Conservation (phyloP, 805 yeast species). For the Cyberlindnera euphorbiae region DNA sequence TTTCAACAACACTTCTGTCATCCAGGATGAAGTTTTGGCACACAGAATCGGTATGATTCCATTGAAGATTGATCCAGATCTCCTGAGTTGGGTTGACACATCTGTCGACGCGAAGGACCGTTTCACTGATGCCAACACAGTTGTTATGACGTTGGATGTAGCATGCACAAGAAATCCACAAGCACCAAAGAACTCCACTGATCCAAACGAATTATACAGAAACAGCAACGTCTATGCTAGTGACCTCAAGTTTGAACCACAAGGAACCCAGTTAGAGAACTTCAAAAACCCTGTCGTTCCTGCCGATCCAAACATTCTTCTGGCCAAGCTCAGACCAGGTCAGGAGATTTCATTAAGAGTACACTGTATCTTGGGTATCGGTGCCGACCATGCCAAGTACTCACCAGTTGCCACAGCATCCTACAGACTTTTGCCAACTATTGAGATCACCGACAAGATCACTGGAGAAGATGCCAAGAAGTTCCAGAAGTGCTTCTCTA, state of each 20-base stretch:
- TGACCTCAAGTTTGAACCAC: constrained; percentile 87
- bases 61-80: constrained; percentile 85
- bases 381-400: constrained; percentile 94
- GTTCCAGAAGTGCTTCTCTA: constrained; percentile 87
- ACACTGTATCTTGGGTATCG: constrained; percentile 88
- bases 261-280: constrained; percentile 74
- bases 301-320: constrained; percentile 80
- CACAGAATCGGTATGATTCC: constrained; percentile 94
- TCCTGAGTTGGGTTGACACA: constrained; percentile 75
- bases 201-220: constrained; percentile 78
- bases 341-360: constrained; percentile 90
- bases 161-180: constrained; percentile 82
- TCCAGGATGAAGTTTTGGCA: constrained; percentile 95
- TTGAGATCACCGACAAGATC: constrained; percentile 70
- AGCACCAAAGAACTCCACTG: constrained; percentile 71
- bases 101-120: constrained; percentile 59
- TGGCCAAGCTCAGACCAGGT: constrained; percentile 94
- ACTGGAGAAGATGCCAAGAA: constrained; percentile 69
- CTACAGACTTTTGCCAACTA: constrained; percentile 86
- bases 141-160: constrained; percentile 76
- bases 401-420: constrained; percentile 98
- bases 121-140: constrained; percentile 84
- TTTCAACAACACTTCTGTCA: constrained; percentile 92
- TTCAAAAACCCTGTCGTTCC: constrained; percentile 73
- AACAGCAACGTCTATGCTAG: constrained; percentile 86